Conservation (phyloP, 768 basidiomycete species). For the Amyloporia xantha region DNA sequence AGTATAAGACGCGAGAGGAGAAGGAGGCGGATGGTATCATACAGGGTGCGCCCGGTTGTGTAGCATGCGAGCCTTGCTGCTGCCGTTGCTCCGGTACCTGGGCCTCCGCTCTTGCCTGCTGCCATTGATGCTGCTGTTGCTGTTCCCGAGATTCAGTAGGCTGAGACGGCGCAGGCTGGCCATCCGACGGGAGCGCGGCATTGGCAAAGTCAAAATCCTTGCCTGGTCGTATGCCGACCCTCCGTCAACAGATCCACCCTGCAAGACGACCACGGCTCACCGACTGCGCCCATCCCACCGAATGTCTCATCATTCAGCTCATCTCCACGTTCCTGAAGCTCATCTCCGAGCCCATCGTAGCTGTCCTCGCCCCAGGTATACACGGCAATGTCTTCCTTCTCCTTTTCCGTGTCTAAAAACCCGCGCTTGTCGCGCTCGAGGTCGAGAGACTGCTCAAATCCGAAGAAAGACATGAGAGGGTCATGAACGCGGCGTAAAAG, state of each 20-base stretch:
- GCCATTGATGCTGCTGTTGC: background rate
- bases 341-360: slow-evolving; percentile 86
- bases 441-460: slow-evolving; percentile 50
- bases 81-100: slow-evolving; percentile 9
- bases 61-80: slow-evolving; percentile 10
- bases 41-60: slow-evolving; percentile 19
- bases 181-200: slow-evolving; percentile 29
- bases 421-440: slow-evolving; percentile 59
- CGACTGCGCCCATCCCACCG: slow-evolving; percentile 61
- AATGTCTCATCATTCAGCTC: slow-evolving; percentile 98
- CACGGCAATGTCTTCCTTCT: slow-evolving; percentile 80
- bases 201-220: slow-evolving; percentile 88
- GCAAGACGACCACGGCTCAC: slow-evolving; percentile 41
- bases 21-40: slow-evolving; percentile 19
- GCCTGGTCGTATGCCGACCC: slow-evolving; percentile 36
- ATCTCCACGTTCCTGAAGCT: slow-evolving; percentile 83
- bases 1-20: slow-evolving; percentile 21
- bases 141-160: slow-evolving; percentile 5
- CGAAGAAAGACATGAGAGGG: slow-evolving; percentile 76
- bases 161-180: slow-evolving; percentile 7
- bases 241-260: background rate
- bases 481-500: background rate
- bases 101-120: background rate
- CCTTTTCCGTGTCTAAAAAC: slow-evolving; percentile 38
- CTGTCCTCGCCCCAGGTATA: slow-evolving; percentile 91